A percentile compares a stretch with the other conserved stretches of the same genome.
Conservation (phyloP, 2,329 filamentous ascomycete species). For the Alternaria triticimaculans region DNA sequence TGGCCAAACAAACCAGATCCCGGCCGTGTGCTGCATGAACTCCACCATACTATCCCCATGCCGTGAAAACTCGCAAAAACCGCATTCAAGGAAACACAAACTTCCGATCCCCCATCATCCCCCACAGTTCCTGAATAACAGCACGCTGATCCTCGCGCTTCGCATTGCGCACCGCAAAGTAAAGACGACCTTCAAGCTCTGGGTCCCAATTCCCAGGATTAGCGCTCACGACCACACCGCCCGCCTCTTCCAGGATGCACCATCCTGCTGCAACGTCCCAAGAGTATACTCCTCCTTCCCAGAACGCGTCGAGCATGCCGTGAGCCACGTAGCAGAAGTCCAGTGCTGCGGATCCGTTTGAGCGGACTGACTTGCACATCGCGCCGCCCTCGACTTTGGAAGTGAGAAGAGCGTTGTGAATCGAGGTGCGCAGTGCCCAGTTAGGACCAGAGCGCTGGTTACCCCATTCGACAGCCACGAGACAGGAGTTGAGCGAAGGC, state of each 20-base stretch:
- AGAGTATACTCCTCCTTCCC: constrained; percentile 47
- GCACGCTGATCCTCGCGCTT: constrained; percentile 38
- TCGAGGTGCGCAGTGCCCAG: constrained; percentile 43
- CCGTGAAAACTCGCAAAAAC: not conserved
- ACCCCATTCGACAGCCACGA: constrained; percentile 48
- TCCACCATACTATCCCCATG: not conserved
- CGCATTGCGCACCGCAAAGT: constrained; percentile 44
- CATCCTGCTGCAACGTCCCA: constrained; percentile 50
- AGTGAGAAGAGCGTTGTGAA: constrained; percentile 40
- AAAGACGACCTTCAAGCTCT: constrained; percentile 41
- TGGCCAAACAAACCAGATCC: not conserved
- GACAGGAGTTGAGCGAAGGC: constrained; percentile 37
- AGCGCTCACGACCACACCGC: constrained; percentile 44
- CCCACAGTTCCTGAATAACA: constrained; percentile 47
- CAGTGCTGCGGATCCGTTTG: constrained; percentile 45
- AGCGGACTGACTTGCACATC: constrained; percentile 44
- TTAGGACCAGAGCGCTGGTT: constrained; percentile 46
- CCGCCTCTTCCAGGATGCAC: constrained; percentile 48
- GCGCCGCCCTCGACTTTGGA: constrained; percentile 36
- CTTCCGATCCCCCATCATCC: constrained; percentile 41
- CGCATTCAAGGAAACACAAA: constrained; percentile 30
- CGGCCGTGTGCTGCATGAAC: not conserved
- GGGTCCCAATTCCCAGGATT: constrained; percentile 48
- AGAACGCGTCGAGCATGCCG: constrained; percentile 45
- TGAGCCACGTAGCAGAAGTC: constrained; percentile 50